These are phyloP conservation scores for Clonostachys rhizophaga DNA, from an alignment of 2,329 filamentous ascomycete genomes.

Conservation along the genomic window DNA sequence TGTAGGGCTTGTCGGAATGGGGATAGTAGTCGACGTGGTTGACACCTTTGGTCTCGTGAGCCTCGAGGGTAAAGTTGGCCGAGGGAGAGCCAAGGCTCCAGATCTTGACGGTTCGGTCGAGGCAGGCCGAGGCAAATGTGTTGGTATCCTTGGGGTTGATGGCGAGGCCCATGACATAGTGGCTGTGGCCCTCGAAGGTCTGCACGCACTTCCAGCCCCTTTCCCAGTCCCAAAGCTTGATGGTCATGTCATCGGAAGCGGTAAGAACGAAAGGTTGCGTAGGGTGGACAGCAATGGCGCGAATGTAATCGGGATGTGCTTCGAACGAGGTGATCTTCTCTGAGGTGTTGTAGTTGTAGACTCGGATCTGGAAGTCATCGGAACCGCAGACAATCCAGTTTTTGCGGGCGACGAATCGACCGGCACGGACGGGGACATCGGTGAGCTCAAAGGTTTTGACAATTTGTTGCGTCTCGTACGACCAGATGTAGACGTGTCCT, in stretches of 20 bases:
- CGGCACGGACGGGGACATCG: constrained; percentile 94
- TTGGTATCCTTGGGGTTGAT: constrained; percentile 98
- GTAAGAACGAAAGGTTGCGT: constrained; percentile 94
- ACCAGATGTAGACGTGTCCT: constrained; percentile 99
- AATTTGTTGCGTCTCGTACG: constrained; percentile 92
- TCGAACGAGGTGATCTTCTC: constrained; percentile 98
- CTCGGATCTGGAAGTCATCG: constrained; percentile 81
- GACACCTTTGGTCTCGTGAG: constrained; percentile 94
- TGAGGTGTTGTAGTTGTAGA: constrained; percentile 99
- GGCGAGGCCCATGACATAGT: constrained; percentile 93
- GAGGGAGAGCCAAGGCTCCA: constrained; percentile 94
- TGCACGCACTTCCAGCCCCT: constrained; percentile 97
- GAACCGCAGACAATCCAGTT: constrained; percentile 99
- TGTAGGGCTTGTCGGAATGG: constrained; percentile 73
- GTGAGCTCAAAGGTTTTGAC: constrained; percentile 99
- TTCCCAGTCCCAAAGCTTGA: constrained; percentile 99
- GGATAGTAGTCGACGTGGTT: constrained; percentile 94
- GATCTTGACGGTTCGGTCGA: constrained; percentile 96
- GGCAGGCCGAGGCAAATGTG: constrained; percentile 85
- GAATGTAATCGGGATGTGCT: constrained; percentile 97
- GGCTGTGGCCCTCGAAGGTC: constrained; percentile 92
- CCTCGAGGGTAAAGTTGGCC: constrained; percentile 94
- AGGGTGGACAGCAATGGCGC: constrained; percentile 92
- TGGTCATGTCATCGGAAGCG: constrained; percentile 97
- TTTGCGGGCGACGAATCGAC: constrained; percentile 94